Base-by-base conservation (phyloP, 352 stramenopile species). In the Blastocystis hominis region DNA sequence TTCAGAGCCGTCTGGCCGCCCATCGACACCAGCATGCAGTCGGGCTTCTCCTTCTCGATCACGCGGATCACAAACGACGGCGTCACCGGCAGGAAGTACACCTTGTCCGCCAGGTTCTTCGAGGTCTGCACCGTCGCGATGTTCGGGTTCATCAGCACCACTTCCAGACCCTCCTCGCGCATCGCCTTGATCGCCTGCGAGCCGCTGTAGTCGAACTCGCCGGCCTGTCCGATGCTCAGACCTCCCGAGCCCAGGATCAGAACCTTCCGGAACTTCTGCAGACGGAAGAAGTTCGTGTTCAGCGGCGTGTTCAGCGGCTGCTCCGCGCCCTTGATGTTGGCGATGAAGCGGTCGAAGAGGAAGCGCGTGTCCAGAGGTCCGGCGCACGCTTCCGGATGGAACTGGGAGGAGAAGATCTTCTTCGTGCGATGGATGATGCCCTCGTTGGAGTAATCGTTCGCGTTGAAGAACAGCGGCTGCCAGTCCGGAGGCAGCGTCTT, bases 101-200 rank as follows among this genome's bases (percentile, higher is more conserved):
- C 94, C 88, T 97, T 96, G 90, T 98, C 96, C 7, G 95, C 95
- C 86, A 93, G 92, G 55, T 93, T 94, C 64, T 92, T 93, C 87
- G 97, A 97, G 40, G 96, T 99, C 91, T 99, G 96, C 47, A 99
- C 96, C 30, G 95, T 97, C 40, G 96, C 96, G 90, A 98, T 98
- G 90, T 98, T 98, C 53, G 96, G 96, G 91, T 98, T 98, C 92
- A 99, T 98, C 46, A 98, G 90, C 69, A 99, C 94, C 88, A 97
- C 97, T 89, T 98, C 94, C 62, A 98, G 95, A 88, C 95, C 91
- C 91, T 98, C 96, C 89, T 98, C 96, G 90, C 98, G 98, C 17
- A 99, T 90, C 55, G 96, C 96, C 92, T 98, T 98, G 89, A 98
- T 97, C 38, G 94, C 95, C 90, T 98, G 95, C 89, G 95, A 96